phyloP scores from a whole-genome alignment of 371 early-diverging fungal species.

The Apophysomyces trapeziformis region DNA sequence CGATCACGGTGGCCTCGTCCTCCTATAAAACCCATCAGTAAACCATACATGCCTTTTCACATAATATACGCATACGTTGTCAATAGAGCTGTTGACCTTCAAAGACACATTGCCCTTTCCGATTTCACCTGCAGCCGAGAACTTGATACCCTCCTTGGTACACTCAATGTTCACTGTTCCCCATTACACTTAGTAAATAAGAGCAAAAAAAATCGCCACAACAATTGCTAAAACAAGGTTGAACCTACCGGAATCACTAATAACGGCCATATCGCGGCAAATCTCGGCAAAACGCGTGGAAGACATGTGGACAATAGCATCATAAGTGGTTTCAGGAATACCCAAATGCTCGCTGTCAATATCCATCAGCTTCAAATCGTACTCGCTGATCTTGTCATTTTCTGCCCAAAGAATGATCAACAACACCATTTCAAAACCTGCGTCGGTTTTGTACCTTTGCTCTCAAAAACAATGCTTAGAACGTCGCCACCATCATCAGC shows the following conservation, averaged over 20 bases:
- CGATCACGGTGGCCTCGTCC: conserved; percentile 75
- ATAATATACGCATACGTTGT: conserved; percentile 51
- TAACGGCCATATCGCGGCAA: conserved; percentile 82
- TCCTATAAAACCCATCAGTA: conserved; percentile 38
- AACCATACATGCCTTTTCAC: too few relatives aligned
- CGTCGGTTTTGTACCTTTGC: conserved; percentile 51
- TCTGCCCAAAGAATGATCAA: conserved; percentile 44
- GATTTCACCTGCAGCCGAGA: conserved; percentile 88
- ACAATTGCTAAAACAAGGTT: background rate
- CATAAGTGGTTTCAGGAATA: conserved; percentile 94
- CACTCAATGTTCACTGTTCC: conserved; percentile 81
- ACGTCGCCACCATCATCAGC: conserved; percentile 89
- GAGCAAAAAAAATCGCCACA: background rate
- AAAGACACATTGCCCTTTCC: conserved; percentile 86
- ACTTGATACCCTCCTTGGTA: conserved; percentile 93
- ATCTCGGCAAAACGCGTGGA: conserved; percentile 93
- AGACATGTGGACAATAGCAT: conserved; percentile 88
- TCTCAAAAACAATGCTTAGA: conserved; percentile 86
- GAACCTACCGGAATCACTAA: conserved; percentile 84
- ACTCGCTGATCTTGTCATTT: conserved; percentile 89
- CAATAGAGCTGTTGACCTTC: conserved; percentile 78
- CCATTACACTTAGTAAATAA: too few relatives aligned
- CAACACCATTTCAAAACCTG: background rate
- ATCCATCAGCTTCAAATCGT: conserved; percentile 96
- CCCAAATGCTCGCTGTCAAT: conserved; percentile 96